These are phyloP conservation scores for Apiospora hydei DNA, from an alignment of 2,329 filamentous ascomycete species.

Conservation along the genomic window DNA sequence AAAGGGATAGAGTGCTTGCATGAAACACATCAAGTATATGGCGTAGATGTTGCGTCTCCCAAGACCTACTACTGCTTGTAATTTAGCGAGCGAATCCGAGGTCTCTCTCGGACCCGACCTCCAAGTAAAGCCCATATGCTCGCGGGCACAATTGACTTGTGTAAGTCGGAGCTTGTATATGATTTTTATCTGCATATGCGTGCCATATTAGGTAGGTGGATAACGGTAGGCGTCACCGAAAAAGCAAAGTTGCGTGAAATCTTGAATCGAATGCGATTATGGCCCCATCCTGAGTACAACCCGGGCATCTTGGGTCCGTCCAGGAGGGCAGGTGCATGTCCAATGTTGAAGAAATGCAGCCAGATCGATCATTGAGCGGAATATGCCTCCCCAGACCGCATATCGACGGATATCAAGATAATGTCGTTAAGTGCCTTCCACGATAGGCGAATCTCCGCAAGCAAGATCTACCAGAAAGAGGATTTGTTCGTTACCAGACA, in stretches of 20 bases:
- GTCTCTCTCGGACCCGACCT: neutral
- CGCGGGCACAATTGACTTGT: neutral
- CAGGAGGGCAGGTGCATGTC: neutral
- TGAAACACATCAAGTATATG: neutral
- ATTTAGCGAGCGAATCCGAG: no score
- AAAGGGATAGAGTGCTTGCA: neutral
- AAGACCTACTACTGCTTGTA: no score
- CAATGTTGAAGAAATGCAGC: neutral
- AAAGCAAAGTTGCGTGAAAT: neutral
- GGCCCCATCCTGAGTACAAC: neutral
- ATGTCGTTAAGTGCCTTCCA: neutral
- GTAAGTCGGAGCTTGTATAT: neutral
- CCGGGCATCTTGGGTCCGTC: neutral
- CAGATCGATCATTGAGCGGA: neutral
- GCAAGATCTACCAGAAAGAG: neutral
- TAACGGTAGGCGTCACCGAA: neutral
- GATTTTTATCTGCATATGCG: neutral
- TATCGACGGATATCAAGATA: neutral
- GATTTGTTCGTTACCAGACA: neutral
- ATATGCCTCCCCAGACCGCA: neutral
- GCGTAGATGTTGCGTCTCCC: neutral
- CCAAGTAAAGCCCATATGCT: neutral
- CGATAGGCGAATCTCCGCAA: constrained; percentile 13
- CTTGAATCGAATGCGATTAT: neutral
- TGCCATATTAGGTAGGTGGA: neutral